These are phyloP conservation scores for Selenicereus undatus DNA, from an alignment of 148 eudicot genomes.

Conservation along the genomic window DNA sequence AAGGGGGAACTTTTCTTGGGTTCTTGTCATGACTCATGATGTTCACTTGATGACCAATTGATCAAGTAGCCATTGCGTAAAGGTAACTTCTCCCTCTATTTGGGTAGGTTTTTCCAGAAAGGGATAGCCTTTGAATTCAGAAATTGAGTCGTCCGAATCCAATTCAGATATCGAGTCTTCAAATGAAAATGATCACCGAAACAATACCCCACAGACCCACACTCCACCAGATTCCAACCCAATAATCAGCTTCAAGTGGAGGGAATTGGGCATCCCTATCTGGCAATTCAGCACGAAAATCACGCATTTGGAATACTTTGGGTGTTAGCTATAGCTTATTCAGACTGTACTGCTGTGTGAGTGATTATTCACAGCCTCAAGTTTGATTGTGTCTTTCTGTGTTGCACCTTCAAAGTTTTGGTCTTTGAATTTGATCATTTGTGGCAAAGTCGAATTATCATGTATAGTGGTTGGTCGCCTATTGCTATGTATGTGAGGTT, in stretches of 20 bases:
- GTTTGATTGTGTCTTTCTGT: too few species aligned
- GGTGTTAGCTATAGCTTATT: not conserved
- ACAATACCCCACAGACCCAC: not conserved
- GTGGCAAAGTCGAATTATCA: too few species aligned
- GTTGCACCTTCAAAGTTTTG: too few species aligned
- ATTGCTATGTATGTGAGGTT: too few species aligned
- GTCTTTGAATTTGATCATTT: too few species aligned
- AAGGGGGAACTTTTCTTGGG: not conserved
- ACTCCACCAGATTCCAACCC: not conserved
- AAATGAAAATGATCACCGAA: not conserved
- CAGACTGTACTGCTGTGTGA: too few species aligned
- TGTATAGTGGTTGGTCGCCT: too few species aligned
- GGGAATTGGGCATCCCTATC: not conserved
- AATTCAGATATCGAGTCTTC: not conserved
- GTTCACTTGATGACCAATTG: conserved; percentile 1
- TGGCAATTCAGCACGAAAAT: not conserved
- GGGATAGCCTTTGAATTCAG: conserved; percentile 9
- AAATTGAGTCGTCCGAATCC: not conserved
- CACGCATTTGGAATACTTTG: not conserved
- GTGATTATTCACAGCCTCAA: too few species aligned
- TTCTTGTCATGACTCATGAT: conserved; percentile 10
- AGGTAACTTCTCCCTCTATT: conserved; percentile 15
- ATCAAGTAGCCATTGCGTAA: conserved; percentile 22
- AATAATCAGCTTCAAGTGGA: not conserved
- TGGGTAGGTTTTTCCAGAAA: conserved; percentile 10